Percentiles rank a stretch among this genome's conserved stretches.
phyloP scores from a whole-genome alignment of 495 filamentous ascomycete species.

The Parachaetomium inaequale region DNA sequence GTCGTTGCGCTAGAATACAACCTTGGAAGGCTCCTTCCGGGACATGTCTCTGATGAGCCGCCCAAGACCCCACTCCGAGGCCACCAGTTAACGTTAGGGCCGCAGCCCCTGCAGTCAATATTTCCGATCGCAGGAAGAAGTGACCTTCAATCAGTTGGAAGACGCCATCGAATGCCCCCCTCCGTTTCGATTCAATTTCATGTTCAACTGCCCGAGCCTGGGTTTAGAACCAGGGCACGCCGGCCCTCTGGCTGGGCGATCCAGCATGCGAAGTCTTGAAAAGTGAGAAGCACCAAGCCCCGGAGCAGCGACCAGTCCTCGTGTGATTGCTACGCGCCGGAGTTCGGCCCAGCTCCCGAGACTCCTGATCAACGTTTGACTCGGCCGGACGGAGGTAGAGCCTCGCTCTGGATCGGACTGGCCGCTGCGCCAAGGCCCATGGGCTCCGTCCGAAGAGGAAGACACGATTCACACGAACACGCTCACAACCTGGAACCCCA shows the following conservation, averaged over 20 bases:
- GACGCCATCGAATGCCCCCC: not conserved
- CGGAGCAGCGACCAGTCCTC: not conserved
- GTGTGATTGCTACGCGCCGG: slow-evolving; percentile 1
- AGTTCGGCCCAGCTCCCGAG: slow-evolving; percentile 32
- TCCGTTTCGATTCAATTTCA: not conserved
- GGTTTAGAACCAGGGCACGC: not conserved
- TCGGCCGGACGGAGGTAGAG: slow-evolving; percentile 14
- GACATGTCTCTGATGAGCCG: slow-evolving; percentile 9
- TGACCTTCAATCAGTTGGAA: not conserved
- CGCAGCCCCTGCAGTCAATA: not conserved
- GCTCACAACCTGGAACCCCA: not conserved
- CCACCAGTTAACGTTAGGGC: not conserved
- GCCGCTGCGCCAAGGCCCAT: slow-evolving; percentile 19
- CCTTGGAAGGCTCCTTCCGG: slow-evolving; percentile 2
- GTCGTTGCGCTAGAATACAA: too few species aligned
- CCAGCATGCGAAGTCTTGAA: not conserved
- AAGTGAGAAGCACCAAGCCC: not conserved
- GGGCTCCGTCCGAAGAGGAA: not conserved
- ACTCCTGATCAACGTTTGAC: slow-evolving; percentile 35
- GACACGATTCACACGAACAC: not conserved
- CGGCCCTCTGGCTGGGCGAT: not conserved
- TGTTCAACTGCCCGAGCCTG: not conserved
- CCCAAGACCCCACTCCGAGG: not conserved
- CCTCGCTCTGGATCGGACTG: slow-evolving; percentile 24
- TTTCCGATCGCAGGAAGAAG: not conserved